phyloP scores from a whole-genome alignment of 495 filamentous ascomycete species.

The Letharia lupina region DNA sequence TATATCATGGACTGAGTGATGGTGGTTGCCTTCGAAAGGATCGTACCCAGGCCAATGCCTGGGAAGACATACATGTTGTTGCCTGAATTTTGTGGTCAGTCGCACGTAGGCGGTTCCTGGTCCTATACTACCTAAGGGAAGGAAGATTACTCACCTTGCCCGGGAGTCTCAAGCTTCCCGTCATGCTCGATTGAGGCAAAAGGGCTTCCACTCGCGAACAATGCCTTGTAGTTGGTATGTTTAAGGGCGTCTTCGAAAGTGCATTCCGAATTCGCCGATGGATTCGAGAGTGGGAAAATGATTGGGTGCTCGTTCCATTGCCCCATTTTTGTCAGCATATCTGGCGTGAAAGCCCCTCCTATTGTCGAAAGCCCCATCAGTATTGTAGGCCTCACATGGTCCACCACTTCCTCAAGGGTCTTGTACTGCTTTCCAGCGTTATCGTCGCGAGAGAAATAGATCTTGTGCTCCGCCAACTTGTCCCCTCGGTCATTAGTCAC shows the following conservation, averaged over 20 bases:
- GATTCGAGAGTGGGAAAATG: conserved; percentile 92
- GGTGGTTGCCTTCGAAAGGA: conserved; percentile 78
- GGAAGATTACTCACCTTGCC: conserved; percentile 52
- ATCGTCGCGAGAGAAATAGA: conserved; percentile 90
- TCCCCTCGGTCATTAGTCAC: conserved; percentile 92
- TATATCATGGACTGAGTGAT: conserved; percentile 95
- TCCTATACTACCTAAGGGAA: neutral
- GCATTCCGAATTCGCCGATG: conserved; percentile 91
- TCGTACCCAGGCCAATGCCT: conserved; percentile 89
- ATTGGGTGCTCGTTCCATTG: conserved; percentile 73
- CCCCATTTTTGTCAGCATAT: conserved; percentile 76
- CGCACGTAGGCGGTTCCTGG: neutral
- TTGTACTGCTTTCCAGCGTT: conserved; percentile 87
- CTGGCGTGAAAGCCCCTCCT: conserved; percentile 85
- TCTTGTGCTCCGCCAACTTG: conserved; percentile 90
- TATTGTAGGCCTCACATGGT: conserved; percentile 88
- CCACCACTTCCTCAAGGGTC: conserved; percentile 83
- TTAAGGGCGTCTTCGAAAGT: conserved; percentile 86
- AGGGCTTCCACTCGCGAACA: conserved; percentile 93
- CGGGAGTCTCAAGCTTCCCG: conserved; percentile 61
- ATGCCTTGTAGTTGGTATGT: conserved; percentile 78
- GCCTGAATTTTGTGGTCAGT: conserved; percentile 24
- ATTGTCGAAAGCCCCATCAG: conserved; percentile 92
- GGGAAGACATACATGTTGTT: conserved; percentile 98
- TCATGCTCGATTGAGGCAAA: conserved; percentile 64